These are phyloP conservation scores for Lachnellula arida DNA, from an alignment of 2,329 filamentous ascomycete species.

Conservation along the genomic window DNA sequence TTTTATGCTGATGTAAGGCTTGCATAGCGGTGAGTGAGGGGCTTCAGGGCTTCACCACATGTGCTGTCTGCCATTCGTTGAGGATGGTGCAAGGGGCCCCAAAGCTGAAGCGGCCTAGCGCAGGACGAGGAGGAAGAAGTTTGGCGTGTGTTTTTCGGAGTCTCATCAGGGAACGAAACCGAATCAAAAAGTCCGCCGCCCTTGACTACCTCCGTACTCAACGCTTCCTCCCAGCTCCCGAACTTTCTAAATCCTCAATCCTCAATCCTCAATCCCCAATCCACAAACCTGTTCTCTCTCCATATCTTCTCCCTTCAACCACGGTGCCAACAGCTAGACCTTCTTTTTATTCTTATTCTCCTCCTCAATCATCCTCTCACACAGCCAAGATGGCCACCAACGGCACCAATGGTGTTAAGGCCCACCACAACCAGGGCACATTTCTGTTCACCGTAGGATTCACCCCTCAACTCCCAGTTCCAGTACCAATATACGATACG, in stretches of 20 bases:
- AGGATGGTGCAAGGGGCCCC: neutral
- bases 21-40: neutral
- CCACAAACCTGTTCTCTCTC: neutral
- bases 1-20: neutral
- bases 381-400: constrained; percentile 26
- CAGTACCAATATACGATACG: neutral
- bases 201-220: neutral
- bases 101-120: too few relatives aligned
- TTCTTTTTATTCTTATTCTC: neutral
- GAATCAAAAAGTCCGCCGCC: neutral
- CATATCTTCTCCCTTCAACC: neutral
- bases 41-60: too few relatives aligned
- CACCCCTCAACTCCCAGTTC: constrained; percentile 3
- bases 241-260: too few relatives aligned
- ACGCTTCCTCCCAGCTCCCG: too few relatives aligned
- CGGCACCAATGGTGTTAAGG: constrained; percentile 37
- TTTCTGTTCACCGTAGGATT: constrained; percentile 74
- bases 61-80: neutral
- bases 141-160: neutral
- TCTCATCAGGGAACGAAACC: neutral
- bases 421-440: constrained; percentile 57
- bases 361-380: neutral
- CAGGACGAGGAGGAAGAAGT: too few relatives aligned
- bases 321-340: neutral
- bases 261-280: too few relatives aligned